Conservation (phyloP, 2,329 filamentous ascomycete species). For the Diaporthe amygdali region DNA sequence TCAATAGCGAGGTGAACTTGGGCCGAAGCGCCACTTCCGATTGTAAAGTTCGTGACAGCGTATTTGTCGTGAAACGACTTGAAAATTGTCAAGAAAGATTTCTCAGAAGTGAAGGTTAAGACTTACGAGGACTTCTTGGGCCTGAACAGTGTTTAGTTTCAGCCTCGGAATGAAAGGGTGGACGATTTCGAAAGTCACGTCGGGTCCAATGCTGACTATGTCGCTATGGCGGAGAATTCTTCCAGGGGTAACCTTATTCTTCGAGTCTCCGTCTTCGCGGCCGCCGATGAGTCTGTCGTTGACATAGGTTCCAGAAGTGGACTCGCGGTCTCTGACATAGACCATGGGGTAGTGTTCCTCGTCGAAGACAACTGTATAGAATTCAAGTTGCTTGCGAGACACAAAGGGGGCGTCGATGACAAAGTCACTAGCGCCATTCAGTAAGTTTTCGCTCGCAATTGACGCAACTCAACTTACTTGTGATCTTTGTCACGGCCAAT, state of each 20-base stretch:
- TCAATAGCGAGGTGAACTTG: slow-evolving; percentile 61
- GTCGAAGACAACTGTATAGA: slow-evolving; percentile 61
- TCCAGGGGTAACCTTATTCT: slow-evolving; percentile 42
- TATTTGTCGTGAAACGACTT: slow-evolving; percentile 54
- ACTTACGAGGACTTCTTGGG: slow-evolving; percentile 41
- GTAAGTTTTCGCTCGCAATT: background rate
- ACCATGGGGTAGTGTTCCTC: slow-evolving; percentile 42
- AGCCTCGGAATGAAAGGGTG: slow-evolving; percentile 29
- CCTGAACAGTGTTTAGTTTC: slow-evolving; percentile 33
- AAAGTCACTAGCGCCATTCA: slow-evolving; percentile 38
- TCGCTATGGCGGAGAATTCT: slow-evolving; percentile 58
- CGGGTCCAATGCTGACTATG: slow-evolving; percentile 45
- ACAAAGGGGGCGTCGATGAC: slow-evolving; percentile 46
- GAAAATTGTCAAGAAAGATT: slow-evolving; percentile 25
- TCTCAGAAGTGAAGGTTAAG: background rate
- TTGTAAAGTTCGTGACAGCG: slow-evolving; percentile 50
- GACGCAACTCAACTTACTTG: slow-evolving; percentile 29
- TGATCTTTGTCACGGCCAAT: slow-evolving; percentile 34
- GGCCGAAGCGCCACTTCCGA: slow-evolving; percentile 60
- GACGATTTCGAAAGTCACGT: slow-evolving; percentile 42
- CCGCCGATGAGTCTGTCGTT: slow-evolving; percentile 50
- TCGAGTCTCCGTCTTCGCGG: slow-evolving; percentile 24
- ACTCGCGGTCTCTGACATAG: slow-evolving; percentile 62
- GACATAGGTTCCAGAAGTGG: slow-evolving; percentile 58
- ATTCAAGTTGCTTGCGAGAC: slow-evolving; percentile 59